Base-by-base conservation (phyloP, 768 basidiomycete genomes). In the Neoboletus brunneissimus region DNA sequence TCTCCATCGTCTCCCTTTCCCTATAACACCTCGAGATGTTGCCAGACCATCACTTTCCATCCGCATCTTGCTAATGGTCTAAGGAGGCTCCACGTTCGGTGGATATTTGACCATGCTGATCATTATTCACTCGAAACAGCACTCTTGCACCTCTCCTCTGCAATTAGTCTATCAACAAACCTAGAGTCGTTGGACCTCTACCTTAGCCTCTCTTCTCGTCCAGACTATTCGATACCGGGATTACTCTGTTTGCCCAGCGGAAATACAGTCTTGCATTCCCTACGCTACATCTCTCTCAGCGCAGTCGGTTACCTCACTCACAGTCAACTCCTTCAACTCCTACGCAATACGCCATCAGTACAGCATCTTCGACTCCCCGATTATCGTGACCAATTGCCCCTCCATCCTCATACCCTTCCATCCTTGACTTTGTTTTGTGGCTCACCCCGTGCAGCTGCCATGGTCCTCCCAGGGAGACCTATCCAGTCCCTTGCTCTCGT, bases 401-500 rank as follows among this genome's bases (percentile, higher is more conserved):
- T 84, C 29, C 70, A 75, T 8, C 63, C 75, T n/a, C 53, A 64
- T 53, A 77, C 79, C 51, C 72, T 87, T 20, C 81, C 81, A 5
- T 59, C 58, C 46, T 77, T 88, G 23, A 62, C 75, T 13, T 77
- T 77, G 50, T 87, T 86, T 76, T 82, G 83, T 53, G 86, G 86
- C 55, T 76, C 79, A 34, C 78, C 84, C 54, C 76, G 76, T 64
- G 75, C 81, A n/a, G 48, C 35, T 27, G n/a, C n/a, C 46, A 70
- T 75, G 18, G 63, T 87, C 46, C 78, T 87, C 51, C 86, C 85
- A 5, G 84, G 84, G 20, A 74, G 86, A 22, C 84, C 84, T 4
- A 80, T 87, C 27, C 79, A 77, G 43, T 70, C 71, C 53, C 80
- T 87, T 48, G 73, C 78, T 16, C 82, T 87, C 47, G 71, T 82